Conservation (phyloP, 768 basidiomycete species). For the Naematelia encephala region DNA sequence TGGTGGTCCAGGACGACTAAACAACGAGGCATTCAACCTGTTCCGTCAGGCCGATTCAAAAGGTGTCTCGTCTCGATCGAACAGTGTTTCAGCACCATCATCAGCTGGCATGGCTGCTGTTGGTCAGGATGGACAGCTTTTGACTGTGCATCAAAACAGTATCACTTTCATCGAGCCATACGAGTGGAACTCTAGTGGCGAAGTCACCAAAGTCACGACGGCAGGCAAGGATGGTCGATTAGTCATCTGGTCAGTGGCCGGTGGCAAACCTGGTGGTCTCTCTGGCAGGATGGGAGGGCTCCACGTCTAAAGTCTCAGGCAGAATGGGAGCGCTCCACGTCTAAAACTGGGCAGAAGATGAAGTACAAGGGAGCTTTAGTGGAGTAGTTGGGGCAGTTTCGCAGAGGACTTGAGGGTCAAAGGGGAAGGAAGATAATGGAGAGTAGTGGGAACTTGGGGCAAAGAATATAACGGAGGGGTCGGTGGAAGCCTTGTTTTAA, state of each 20-base stretch:
- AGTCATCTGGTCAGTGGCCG: slow-evolving; percentile 80
- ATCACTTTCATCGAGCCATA: slow-evolving; percentile 87
- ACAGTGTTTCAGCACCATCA: slow-evolving; percentile 39
- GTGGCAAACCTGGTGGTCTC: slow-evolving; percentile 55
- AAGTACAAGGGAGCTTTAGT: not conserved
- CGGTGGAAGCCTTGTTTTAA: too few species aligned
- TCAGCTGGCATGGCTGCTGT: slow-evolving; percentile 43
- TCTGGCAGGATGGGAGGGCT: slow-evolving; percentile 55
- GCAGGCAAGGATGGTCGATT: slow-evolving; percentile 90
- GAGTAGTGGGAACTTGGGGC: too few species aligned
- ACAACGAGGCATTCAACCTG: slow-evolving; percentile 87
- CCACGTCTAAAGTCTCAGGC: not conserved
- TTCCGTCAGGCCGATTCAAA: slow-evolving; percentile 89
- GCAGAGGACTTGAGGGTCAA: not conserved
- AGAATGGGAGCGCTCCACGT: too few species aligned
- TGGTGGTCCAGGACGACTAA: slow-evolving; percentile 64
- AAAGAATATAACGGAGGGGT: too few species aligned
- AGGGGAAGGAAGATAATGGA: not conserved
- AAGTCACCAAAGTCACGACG: slow-evolving; percentile 75
- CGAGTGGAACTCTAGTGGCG: slow-evolving; percentile 58
- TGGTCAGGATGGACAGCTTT: slow-evolving; percentile 66
- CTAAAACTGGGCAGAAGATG: not conserved
- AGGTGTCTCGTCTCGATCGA: slow-evolving; percentile 53
- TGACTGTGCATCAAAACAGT: slow-evolving; percentile 96
- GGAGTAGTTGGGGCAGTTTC: not conserved